Conservation (phyloP, 352 stramenopile genomes). For the Globisporangium viniferum region DNA sequence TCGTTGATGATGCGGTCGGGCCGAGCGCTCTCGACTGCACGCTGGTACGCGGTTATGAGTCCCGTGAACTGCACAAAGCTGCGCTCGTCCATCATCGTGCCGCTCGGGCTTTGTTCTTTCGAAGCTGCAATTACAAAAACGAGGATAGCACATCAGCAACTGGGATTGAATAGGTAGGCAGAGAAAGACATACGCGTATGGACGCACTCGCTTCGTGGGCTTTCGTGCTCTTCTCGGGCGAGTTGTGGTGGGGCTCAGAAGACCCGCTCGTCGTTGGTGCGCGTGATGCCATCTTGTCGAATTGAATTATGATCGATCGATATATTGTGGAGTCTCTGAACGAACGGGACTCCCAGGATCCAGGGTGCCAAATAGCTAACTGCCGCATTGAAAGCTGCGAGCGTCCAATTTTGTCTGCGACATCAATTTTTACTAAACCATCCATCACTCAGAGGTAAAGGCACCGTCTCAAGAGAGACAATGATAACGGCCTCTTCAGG, state of each 20-base stretch:
- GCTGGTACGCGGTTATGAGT: slow-evolving; percentile 16
- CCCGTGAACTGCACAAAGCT: slow-evolving; percentile 13
- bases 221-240: slow-evolving; percentile 2
- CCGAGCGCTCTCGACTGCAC: slow-evolving; percentile 17
- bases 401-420: too few species aligned
- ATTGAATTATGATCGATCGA: too few species aligned
- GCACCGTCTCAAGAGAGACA: too few species aligned
- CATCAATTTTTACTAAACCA: too few species aligned
- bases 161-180: too few species aligned
- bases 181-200: background rate
- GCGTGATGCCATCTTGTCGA: slow-evolving; percentile 3
- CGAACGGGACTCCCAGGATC: too few species aligned
- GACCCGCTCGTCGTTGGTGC: slow-evolving; percentile 12
- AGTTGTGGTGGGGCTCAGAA: slow-evolving; percentile 2
- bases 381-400: too few species aligned
- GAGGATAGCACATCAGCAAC: too few species aligned
- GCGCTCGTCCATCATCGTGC: background rate
- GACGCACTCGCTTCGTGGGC: background rate
- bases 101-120: background rate
- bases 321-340: too few species aligned
- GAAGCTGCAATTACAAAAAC: background rate
- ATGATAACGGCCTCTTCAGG: too few species aligned
- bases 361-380: too few species aligned
- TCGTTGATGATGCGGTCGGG: slow-evolving; percentile 20
- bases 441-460: too few species aligned